These are phyloP conservation scores for Diaporthe eres DNA, from an alignment of 2,329 filamentous ascomycete genomes.

Conservation along the genomic window DNA sequence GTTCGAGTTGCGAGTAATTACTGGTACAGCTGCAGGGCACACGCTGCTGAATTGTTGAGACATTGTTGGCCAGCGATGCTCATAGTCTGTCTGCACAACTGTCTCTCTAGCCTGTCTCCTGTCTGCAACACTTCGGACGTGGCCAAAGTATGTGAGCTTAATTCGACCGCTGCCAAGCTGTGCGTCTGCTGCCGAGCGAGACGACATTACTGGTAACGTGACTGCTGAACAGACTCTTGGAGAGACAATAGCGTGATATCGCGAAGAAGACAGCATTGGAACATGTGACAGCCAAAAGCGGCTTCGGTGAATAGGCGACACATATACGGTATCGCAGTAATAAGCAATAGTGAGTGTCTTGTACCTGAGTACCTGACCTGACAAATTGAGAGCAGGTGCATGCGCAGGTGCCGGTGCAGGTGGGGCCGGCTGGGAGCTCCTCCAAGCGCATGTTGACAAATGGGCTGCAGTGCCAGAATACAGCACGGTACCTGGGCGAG, in stretches of 20 bases:
- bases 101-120: background rate
- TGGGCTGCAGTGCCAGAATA: background rate
- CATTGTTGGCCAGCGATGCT: background rate
- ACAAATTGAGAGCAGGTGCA: slow-evolving; percentile 24
- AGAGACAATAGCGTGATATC: slow-evolving; percentile 3
- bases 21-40: background rate
- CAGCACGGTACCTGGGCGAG: background rate
- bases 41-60: background rate
- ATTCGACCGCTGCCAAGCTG: slow-evolving; percentile 12
- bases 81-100: background rate
- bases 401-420: background rate
- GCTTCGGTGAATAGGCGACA: slow-evolving; percentile 22
- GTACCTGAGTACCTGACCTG: slow-evolving; percentile 9
- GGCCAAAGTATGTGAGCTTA: slow-evolving; percentile 3
- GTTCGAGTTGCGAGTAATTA: slow-evolving; percentile 26
- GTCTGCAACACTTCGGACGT: background rate
- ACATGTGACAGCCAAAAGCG: slow-evolving; percentile 23
- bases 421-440: background rate
- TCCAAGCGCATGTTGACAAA: slow-evolving; percentile 20
- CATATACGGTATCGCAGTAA: slow-evolving; percentile 2
- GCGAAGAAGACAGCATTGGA: background rate
- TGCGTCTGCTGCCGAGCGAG: background rate
- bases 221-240: background rate
- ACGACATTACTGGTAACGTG: background rate
- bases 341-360: background rate